These are phyloP conservation scores for Wickerhamiella kurtzmanii DNA, from an alignment of 805 yeast genomes.

Conservation along the genomic window DNA sequence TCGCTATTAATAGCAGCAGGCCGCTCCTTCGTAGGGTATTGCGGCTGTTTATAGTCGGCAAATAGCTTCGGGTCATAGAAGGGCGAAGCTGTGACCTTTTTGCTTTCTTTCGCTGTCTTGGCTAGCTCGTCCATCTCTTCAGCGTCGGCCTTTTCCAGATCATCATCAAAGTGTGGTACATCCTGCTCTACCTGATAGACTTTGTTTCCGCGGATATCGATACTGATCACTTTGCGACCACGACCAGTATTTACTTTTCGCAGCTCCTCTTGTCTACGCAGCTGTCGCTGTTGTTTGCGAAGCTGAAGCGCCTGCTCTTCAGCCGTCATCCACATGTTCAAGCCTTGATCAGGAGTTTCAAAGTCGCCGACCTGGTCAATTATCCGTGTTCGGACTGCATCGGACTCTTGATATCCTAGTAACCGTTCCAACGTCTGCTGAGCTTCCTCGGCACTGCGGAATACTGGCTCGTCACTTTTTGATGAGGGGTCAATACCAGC, in stretches of 20 bases:
- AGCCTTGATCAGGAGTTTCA: slow-evolving; percentile 43
- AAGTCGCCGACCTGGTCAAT: slow-evolving; percentile 89
- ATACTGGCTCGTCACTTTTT: slow-evolving; percentile 2
- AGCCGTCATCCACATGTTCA: slow-evolving; percentile 68
- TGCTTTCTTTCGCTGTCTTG: background rate
- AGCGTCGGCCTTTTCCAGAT: background rate
- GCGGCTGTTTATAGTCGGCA: background rate
- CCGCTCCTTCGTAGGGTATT: background rate
- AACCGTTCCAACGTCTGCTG: slow-evolving; percentile 60
- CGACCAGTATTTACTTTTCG: slow-evolving; percentile 54
- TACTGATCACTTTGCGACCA: slow-evolving; percentile 60
- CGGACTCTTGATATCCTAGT: slow-evolving; percentile 67
- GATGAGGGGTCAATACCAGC: slow-evolving; percentile 24
- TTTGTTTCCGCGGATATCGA: slow-evolving; percentile 70
- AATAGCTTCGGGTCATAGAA: slow-evolving; percentile 1
- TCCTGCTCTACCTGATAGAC: slow-evolving; percentile 47
- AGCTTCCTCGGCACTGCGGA: slow-evolving; percentile 34
- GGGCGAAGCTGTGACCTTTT: background rate
- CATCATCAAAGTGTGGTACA: slow-evolving; percentile 12
- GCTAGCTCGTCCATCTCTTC: background rate
- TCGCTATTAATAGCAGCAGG: too few relatives aligned
- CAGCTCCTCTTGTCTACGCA: slow-evolving; percentile 43
- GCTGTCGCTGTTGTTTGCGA: slow-evolving; percentile 68
- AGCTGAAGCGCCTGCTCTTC: slow-evolving; percentile 77
- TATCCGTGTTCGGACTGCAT: slow-evolving; percentile 80